Percentiles rank a stretch among this genome's conserved stretches.
These are phyloP conservation scores for Blastocystis sp. DNA, from an alignment of 352 stramenopile genomes.

Conservation along the genomic window DNA sequence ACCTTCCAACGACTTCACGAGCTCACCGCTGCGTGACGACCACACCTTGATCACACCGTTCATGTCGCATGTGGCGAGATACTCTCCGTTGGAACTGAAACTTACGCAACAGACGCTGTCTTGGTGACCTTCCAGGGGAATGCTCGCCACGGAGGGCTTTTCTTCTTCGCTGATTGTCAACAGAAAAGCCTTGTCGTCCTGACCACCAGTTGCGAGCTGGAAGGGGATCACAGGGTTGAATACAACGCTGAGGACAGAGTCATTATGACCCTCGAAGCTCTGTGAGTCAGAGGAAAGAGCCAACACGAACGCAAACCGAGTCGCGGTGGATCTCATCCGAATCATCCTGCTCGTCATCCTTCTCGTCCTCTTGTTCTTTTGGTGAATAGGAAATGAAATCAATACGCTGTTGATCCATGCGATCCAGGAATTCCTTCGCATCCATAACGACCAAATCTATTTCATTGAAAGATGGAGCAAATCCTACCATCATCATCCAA, in stretches of 20 bases:
- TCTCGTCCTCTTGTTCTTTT: background rate
- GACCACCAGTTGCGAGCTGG: slow-evolving; percentile 6
- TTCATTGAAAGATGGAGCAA: background rate
- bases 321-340: slow-evolving; percentile 12
- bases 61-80: slow-evolving; percentile 22
- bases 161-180: background rate
- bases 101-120: slow-evolving; percentile 25
- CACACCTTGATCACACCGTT: slow-evolving; percentile 45
- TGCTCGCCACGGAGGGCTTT: background rate
- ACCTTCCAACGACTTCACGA: slow-evolving; percentile 11
- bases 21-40: background rate
- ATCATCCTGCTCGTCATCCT: too few species aligned
- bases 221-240: slow-evolving; percentile 8
- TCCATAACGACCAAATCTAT: slow-evolving; percentile 52
- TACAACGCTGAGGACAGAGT: slow-evolving; percentile 31
- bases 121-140: background rate
- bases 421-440: slow-evolving; percentile 38
- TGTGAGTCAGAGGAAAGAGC: background rate
- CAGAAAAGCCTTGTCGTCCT: slow-evolving; percentile 38
- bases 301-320: slow-evolving; percentile 9
- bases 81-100: slow-evolving; percentile 4
- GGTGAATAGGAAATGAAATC: background rate
- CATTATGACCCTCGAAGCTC: slow-evolving; percentile 42
- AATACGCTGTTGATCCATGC: slow-evolving; percentile 1
- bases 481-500: slow-evolving; percentile 35